Percentiles rank a stretch among this genome's conserved stretches.
Conservation (phyloP, 805 yeast genomes). For the Nakazawaea siamensis region DNA sequence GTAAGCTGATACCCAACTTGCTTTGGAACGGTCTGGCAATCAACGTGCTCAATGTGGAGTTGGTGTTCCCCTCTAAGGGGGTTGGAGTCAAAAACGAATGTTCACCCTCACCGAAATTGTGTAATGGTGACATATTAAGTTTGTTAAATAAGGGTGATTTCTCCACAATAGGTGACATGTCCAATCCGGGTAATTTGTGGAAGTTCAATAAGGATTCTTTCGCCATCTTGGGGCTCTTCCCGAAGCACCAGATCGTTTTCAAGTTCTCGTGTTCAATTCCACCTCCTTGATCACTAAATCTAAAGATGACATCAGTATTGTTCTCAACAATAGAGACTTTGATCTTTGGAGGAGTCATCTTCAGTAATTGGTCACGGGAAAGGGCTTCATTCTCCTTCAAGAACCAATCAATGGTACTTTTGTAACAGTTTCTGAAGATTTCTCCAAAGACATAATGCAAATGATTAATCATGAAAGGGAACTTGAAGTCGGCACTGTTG, state of each 20-base stretch:
- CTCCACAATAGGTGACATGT: slow-evolving; percentile 19
- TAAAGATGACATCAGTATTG: slow-evolving; percentile 57
- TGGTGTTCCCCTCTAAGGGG: slow-evolving; percentile 18
- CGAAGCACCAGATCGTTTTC: slow-evolving; percentile 78
- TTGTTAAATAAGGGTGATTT: slow-evolving; percentile 7
- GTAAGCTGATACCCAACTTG: slow-evolving; percentile 81
- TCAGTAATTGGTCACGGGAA: slow-evolving; percentile 11
- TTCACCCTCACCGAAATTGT: slow-evolving; percentile 5
- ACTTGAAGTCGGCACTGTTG: slow-evolving; percentile 35
- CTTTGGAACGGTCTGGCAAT: slow-evolving; percentile 66
- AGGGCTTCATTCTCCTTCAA: slow-evolving; percentile 17
- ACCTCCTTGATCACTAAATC: slow-evolving; percentile 88
- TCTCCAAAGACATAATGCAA: slow-evolving; percentile 83
- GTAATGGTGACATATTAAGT: neutral
- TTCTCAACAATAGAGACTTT: slow-evolving; percentile 65
- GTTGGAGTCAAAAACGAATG: slow-evolving; percentile 10
- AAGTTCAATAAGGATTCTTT: slow-evolving; percentile 52
- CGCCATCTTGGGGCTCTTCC: slow-evolving; percentile 58
- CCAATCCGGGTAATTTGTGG: slow-evolving; percentile 61
- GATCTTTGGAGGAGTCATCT: slow-evolving; percentile 55
- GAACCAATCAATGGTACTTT: slow-evolving; percentile 60
- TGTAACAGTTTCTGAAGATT: slow-evolving; percentile 75
- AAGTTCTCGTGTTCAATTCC: slow-evolving; percentile 61
- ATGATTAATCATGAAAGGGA: slow-evolving; percentile 83
- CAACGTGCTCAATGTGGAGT: slow-evolving; percentile 53